These are phyloP conservation scores for Balakata baccata DNA, from an alignment of 345 rosid species.

Conservation along the genomic window DNA sequence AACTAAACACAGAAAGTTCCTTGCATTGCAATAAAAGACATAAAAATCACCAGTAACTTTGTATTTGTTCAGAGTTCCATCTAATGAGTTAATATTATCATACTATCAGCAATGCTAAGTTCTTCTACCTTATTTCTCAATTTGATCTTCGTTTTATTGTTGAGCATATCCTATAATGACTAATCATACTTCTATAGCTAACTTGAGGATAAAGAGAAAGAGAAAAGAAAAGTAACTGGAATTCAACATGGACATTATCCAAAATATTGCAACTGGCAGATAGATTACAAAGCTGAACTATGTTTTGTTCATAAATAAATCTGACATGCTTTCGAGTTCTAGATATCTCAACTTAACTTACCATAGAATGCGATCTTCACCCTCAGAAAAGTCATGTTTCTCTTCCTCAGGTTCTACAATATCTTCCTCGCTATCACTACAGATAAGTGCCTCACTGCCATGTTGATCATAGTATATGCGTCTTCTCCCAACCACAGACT, in stretches of 20 bases:
- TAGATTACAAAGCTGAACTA: neutral
- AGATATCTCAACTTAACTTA: slow-evolving; percentile 32
- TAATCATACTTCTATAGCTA: neutral
- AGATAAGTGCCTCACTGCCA: slow-evolving; percentile 90
- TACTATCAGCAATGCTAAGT: neutral
- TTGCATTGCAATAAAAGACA: neutral
- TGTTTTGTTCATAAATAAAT: neutral
- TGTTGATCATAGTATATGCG: slow-evolving; percentile 92
- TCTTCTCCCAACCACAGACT: slow-evolving; percentile 96
- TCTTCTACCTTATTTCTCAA: slow-evolving; percentile 1
- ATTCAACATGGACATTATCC: neutral
- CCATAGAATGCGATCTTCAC: slow-evolving; percentile 82
- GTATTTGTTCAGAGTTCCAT: neutral
- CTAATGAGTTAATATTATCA: neutral
- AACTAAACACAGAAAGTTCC: neutral
- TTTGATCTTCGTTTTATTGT: neutral
- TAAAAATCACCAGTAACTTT: neutral
- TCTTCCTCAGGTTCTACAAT: slow-evolving; percentile 71
- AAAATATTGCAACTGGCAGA: neutral
- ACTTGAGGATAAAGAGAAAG: neutral
- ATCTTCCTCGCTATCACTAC: slow-evolving; percentile 97
- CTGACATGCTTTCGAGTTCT: neutral
- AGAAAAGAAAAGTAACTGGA: neutral
- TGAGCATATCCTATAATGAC: neutral
- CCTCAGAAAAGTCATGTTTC: slow-evolving; percentile 76